Evolutionary conservation across 257 asterid genomes (phyloP).

Genomic region (Perilla frutescens): DNA sequence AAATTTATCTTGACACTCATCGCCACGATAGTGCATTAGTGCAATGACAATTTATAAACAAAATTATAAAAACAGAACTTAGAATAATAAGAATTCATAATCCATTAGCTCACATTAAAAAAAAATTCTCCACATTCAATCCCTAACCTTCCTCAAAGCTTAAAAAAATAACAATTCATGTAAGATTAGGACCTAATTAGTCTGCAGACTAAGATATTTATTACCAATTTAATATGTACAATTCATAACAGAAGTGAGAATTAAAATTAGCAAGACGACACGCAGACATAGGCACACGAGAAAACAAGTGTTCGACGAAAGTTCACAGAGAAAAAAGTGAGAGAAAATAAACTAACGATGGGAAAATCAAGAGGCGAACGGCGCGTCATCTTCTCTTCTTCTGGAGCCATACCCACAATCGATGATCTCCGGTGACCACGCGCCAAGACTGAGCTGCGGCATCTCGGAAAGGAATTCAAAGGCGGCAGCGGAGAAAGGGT

Average conservation of each 20-base stretch:
- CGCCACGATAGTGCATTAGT: background rate
- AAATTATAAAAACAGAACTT: background rate
- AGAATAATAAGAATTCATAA: background rate
- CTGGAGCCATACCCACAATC: constrained; percentile 90
- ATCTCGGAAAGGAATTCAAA: constrained; percentile 12
- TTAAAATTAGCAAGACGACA: no score
- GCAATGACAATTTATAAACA: constrained; percentile 9
- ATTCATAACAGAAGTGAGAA: background rate
- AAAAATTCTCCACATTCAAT: constrained; percentile 13
- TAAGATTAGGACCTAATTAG: background rate
- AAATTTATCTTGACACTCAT: constrained; percentile 7
- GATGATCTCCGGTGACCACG: constrained; percentile 52
- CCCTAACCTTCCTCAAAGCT: background rate
- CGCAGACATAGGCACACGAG: background rate
- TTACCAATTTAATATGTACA: background rate
- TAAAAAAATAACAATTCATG: background rate
- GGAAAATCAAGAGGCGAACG: constrained; percentile 95
- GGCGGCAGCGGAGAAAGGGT: constrained; percentile 36
- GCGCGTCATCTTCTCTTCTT: constrained; percentile 93
- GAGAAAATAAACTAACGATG: constrained; percentile 47
- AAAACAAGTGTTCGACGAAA: constrained; percentile 9
- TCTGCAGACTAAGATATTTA: background rate
- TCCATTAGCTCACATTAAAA: background rate
- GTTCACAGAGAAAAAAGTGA: background rate
- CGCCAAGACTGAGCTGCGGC: constrained; percentile 7